Conservation (phyloP, 2,329 filamentous ascomycete species). For the Apiospora sp. region DNA sequence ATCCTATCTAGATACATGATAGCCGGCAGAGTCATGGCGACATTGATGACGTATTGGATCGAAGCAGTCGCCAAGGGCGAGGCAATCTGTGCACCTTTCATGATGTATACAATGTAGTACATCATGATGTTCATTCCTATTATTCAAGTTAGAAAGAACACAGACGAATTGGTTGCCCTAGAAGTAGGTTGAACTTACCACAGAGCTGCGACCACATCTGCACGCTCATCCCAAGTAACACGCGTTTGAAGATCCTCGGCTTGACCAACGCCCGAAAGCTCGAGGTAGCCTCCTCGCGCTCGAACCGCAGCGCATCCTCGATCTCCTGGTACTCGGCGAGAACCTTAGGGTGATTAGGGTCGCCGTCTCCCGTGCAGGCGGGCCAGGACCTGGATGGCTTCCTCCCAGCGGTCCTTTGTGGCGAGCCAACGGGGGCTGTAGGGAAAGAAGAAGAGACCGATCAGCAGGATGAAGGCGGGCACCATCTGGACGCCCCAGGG, state of each 20-base stretch:
- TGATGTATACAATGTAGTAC: constrained; percentile 68
- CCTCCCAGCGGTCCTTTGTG: constrained; percentile 71
- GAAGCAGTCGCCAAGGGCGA: constrained; percentile 66
- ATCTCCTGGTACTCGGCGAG: constrained; percentile 70
- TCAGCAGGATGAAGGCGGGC: constrained; percentile 60
- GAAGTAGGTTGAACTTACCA: constrained; percentile 29
- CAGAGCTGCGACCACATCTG: constrained; percentile 68
- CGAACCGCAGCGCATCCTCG: constrained; percentile 60
- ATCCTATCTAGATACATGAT: constrained; percentile 67
- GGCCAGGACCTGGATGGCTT: constrained; percentile 66
- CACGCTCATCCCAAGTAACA: constrained; percentile 64
- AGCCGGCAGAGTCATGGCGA: constrained; percentile 65
- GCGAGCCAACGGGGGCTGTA: constrained; percentile 76
- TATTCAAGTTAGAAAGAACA: constrained; percentile 3
- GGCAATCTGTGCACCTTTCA: constrained; percentile 64
- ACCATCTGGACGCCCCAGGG: constrained; percentile 69
- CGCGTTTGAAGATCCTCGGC: constrained; percentile 62
- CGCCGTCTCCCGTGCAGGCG: constrained; percentile 65
- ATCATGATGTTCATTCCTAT: constrained; percentile 67
- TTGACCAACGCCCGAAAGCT: constrained; percentile 58
- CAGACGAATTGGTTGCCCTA: neutral
- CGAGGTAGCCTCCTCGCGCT: constrained; percentile 59
- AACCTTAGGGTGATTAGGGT: constrained; percentile 64
- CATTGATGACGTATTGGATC: constrained; percentile 72
- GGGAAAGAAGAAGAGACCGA: constrained; percentile 67